Evolutionary conservation across 2,329 filamentous ascomycete species (phyloP), one percentile per base, ranked within the genome.

Genomic region (Aspergillus bombycis): DNA sequence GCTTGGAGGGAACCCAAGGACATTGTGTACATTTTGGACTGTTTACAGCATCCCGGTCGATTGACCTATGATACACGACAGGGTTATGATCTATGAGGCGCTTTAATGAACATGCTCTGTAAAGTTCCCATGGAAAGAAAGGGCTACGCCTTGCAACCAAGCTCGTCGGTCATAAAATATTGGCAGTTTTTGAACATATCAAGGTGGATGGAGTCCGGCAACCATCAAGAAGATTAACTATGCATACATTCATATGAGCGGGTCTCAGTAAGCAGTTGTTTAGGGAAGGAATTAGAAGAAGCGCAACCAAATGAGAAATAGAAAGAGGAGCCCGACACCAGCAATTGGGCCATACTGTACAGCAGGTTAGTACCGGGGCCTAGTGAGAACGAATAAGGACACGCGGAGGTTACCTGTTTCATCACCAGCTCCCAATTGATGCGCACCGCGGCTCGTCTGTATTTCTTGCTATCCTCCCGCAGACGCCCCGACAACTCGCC

Each of bases 401-500:
- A 59, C 38, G 52, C 43, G 53, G 50, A 34, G 74, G 82, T 74
- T 69, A 87, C 85, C 81, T 97, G 94, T 84, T 97, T 97, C 66
- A 98, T 70, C 77, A 99, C 82, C 77, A 98, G 81, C 79, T 99
- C 94, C 96, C 95, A 99, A 79, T 99, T 99, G 78, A 99, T 99
- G 75, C 91, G 87, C 62, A 97, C 93, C 1, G 95, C 95, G 4
- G 95, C 95, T 76, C 91, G 89, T 74, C 91, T 88, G 81, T 99
- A 99, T 81, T 97, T 98, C 79, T 90, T 92, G 77, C 91, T 95
- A 76, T 99, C 95, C 77, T 99, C 95, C 67, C 92, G 85, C 76
- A 99, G 80, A 66, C 94, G 84, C 62, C 88, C 91, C 72, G 91
- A 96, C 75, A 97, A 91, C 82, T 98, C 94, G 65, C 95, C 94